Base-by-base conservation (phyloP, 1,139 yeast species). In the Meyerozyma elateridarum region DNA sequence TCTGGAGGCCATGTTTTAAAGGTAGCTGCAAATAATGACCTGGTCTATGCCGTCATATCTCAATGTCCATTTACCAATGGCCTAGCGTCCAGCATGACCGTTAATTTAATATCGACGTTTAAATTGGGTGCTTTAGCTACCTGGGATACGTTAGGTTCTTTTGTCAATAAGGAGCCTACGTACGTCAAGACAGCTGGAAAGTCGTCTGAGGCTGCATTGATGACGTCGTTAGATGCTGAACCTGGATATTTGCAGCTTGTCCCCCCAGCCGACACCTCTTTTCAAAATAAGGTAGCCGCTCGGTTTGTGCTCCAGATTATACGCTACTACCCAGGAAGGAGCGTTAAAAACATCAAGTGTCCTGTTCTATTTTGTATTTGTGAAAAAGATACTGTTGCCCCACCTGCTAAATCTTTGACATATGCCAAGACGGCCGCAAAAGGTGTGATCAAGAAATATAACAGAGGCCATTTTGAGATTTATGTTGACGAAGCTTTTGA, bases 1-100 rank as follows among this genome's bases (percentile, higher is more conserved):
- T 24, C 27, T 15, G 27, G 27, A n/a, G 27, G 27, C 9, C 27
- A 24, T 24, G 27, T 24, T 4, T 24, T 24, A 11, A n/a, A 18
- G 4, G 14, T 24, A 18, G 27, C 27, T 7, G 27, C 18, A 8
- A 15, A 7, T 3, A 18, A 24, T 15, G 18, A 8, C 8, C 8
- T 2, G 2, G 15, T 24, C 12, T n/a, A 9, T 14, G 27, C 27
- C 15, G 27, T 14, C 4, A 8, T 24, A n/a, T 4, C 27, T 14
- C 27, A 24, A 14, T 24, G 27, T 14, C 27, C 27, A 14, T 24
- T 24, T 13, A 24, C 27, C 12, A 18, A 24, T 13, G 27, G 27
- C 8, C 14, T 14, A 8, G 16, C 27, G 5, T 24, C 27, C 5
- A 11, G 15, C 17, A 24, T 24, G 27, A 24, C 8, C 12, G 9